These are phyloP conservation scores for Phytophthora pistaciae DNA, from an alignment of 352 stramenopile genomes.

Conservation along the genomic window DNA sequence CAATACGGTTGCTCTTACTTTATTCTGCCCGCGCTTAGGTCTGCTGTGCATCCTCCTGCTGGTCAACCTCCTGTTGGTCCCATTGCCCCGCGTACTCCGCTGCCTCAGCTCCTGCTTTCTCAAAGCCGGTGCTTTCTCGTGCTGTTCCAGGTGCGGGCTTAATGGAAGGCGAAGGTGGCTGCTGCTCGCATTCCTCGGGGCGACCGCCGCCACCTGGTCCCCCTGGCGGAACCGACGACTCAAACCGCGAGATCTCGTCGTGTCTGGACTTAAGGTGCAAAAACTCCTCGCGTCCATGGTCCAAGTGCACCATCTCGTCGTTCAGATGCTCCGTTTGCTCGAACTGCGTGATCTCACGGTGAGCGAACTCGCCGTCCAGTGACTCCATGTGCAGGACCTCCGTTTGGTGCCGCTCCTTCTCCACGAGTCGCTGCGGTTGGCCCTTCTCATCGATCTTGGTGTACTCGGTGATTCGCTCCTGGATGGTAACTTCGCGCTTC, in stretches of 20 bases:
- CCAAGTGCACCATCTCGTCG: constrained; percentile 84
- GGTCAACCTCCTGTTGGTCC: constrained; percentile 34
- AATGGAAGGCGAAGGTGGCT: constrained; percentile 77
- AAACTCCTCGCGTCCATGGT: constrained; percentile 84
- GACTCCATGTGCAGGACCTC: constrained; percentile 91
- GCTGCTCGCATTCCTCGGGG: constrained; percentile 79
- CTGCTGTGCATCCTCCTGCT: constrained; percentile 18
- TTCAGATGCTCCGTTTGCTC: constrained; percentile 87
- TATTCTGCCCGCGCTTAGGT: constrained; percentile 6
- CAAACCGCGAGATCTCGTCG: constrained; percentile 88
- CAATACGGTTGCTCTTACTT: constrained; percentile 5
- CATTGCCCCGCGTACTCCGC: constrained; percentile 12
- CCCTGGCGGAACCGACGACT: constrained; percentile 65
- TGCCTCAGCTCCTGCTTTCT: constrained; percentile 5
- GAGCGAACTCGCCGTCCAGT: constrained; percentile 77
- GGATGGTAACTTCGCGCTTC: constrained; percentile 89
- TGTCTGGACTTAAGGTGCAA: constrained; percentile 85
- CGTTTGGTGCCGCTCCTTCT: constrained; percentile 87
- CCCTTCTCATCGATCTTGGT: constrained; percentile 90
- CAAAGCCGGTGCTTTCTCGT: constrained; percentile 8
- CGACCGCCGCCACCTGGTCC: constrained; percentile 24
- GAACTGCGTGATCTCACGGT: constrained; percentile 89
- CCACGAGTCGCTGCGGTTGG: constrained; percentile 75
- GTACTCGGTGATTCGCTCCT: constrained; percentile 89
- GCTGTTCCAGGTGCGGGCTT: constrained; percentile 47